These are phyloP conservation scores for Cladophialophora carrionii DNA, from an alignment of 2,329 filamentous ascomycete genomes.

Conservation along the genomic window DNA sequence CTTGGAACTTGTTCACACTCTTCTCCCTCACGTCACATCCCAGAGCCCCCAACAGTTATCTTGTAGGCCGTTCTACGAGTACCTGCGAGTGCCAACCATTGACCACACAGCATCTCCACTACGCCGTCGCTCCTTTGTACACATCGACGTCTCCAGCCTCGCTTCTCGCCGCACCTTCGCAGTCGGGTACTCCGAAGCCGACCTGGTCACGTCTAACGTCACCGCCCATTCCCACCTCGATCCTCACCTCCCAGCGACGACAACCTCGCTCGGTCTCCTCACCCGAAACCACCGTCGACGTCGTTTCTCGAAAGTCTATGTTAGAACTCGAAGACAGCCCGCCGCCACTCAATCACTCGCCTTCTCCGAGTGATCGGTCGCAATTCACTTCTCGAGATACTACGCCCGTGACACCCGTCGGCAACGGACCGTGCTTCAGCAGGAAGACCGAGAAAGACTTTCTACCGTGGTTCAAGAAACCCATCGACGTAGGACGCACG, in stretches of 20 bases:
- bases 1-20: slow-evolving; percentile 14
- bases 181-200: neutral
- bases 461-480: slow-evolving; percentile 53
- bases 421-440: slow-evolving; percentile 49
- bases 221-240: slow-evolving; percentile 5
- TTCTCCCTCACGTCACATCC: neutral
- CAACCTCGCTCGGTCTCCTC: slow-evolving; percentile 29
- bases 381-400: slow-evolving; percentile 57
- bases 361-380: slow-evolving; percentile 52
- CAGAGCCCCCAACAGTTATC: neutral
- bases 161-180: slow-evolving; percentile 2
- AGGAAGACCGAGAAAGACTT: slow-evolving; percentile 48
- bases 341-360: slow-evolving; percentile 58
- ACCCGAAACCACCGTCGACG: slow-evolving; percentile 1
- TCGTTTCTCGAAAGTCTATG: slow-evolving; percentile 45
- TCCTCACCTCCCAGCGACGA: slow-evolving; percentile 9
- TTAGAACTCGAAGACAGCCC: slow-evolving; percentile 58
- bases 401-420: slow-evolving; percentile 55
- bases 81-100: neutral
- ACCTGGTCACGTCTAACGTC: slow-evolving; percentile 19
- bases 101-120: slow-evolving; percentile 1
- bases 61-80: neutral
- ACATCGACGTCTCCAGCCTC: slow-evolving; percentile 12
- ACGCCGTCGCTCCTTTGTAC: slow-evolving; percentile 19
- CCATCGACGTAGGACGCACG: slow-evolving; percentile 43